Evolutionary conservation across 352 stramenopile genomes (phyloP), one percentile per base, ranked within the genome.

Genomic region (Phytophthora crassamura): DNA sequence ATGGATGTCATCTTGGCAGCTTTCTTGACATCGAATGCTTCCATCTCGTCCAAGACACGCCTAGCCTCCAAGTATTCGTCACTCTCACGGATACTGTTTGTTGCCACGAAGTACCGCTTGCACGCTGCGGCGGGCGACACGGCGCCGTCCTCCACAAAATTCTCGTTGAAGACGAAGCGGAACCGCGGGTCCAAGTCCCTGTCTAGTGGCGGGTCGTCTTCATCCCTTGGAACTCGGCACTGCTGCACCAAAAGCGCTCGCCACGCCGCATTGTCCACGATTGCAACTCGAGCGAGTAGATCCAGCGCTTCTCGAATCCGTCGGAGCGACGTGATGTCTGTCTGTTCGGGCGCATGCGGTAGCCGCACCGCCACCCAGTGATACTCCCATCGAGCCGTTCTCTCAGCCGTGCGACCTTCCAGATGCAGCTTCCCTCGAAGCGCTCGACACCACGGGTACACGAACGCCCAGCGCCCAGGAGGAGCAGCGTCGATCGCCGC

Each of bases 241-340:
- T 70, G 61, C 20, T 82, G 59, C 38, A 77, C 64, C n/a, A 82
- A 54, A 7, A 82, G 46, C 32, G 45, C 67, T 41, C 62, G 64
- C 67, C 67, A 82, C 25, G 61, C 63, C 5, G 45, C 57, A 42
- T 82, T 72, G 34, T 77, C 70, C 7, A 68, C 22, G n/a, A 48
- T 46, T 12, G 67, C 67, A 6, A 77, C 64, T n/a, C 73, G 52
- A 8, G 55, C 52, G 20, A 82, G 64, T 33, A 82, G 45, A 45
- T 79, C 70, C 28, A 82, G 67, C n/a, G 63, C 74, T 42, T 82
- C 74, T 2, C 64, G 56, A 64, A 72, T 63, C 36, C 57, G 58
- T 46, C 41, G 30, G 30, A 72, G 46, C 30, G 52, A 11, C 2
- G 16, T 39, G 11, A 57, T 5, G 12, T 28, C 41, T 10, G 43